Conservation (phyloP, 163 green algal species). For the Volvox carteri region DNA sequence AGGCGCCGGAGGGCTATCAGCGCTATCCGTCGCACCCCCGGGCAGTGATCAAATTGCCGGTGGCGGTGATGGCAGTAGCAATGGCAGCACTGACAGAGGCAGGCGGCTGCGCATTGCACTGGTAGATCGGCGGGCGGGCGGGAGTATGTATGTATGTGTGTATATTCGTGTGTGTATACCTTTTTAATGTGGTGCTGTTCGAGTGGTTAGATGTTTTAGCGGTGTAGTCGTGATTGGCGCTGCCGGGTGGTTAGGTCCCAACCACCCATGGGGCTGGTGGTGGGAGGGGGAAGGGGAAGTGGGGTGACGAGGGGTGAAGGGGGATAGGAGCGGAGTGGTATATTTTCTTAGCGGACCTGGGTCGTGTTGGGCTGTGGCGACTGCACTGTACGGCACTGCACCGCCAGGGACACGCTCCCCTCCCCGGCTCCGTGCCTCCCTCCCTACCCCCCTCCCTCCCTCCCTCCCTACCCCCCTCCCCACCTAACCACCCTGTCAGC, state of each 20-base stretch:
- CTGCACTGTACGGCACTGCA: neutral
- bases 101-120: neutral
- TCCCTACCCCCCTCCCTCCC: neutral
- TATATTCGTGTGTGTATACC: neutral
- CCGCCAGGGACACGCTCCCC: too few species aligned
- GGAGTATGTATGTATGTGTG: neutral
- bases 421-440: neutral
- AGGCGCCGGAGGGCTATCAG: neutral
- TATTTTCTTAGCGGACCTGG: too few species aligned
- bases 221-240: neutral
- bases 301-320: too few species aligned
- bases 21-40: too few species aligned
- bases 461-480: too few species aligned
- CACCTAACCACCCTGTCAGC: neutral
- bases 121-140: neutral
- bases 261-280: too few species aligned
- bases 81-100: neutral
- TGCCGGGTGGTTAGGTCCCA: too few species aligned
- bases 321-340: too few species aligned
- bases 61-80: neutral
- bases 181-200: neutral
- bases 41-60: neutral
- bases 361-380: neutral
- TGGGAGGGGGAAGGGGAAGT: too few species aligned
- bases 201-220: neutral